Conservation (phyloP, 768 basidiomycete species). For the Lactarius trivialis region DNA sequence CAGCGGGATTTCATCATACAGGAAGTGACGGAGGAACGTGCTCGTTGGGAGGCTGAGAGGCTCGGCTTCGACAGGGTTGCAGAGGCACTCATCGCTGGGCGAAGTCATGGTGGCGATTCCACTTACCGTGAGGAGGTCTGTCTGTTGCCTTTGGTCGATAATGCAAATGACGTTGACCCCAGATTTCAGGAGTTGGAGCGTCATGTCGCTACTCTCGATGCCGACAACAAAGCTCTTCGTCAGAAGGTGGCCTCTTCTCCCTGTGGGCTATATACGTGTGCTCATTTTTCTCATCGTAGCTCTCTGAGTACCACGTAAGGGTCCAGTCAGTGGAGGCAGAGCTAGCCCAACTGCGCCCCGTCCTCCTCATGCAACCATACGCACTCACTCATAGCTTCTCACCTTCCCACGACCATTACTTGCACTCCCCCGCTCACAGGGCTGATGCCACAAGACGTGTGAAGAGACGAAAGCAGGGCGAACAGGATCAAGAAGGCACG, state of each 20-base stretch:
- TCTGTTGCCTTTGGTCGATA: constrained; percentile 9
- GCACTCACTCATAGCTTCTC: constrained; percentile 26
- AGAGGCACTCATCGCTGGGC: constrained; percentile 52
- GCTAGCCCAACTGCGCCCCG: constrained; percentile 55
- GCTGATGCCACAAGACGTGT: constrained; percentile 3
- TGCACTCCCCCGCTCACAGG: constrained; percentile 21
- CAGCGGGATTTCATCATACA: constrained; percentile 54
- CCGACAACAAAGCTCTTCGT: constrained; percentile 56
- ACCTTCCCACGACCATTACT: constrained; percentile 22
- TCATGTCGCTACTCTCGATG: constrained; percentile 42
- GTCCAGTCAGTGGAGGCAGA: constrained; percentile 55
- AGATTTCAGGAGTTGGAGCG: constrained; percentile 48
- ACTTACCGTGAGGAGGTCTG: constrained; percentile 41
- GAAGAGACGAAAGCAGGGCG: constrained; percentile 26
- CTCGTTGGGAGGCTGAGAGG: constrained; percentile 55
- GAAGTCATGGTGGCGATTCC: constrained; percentile 36
- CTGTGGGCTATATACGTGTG: neutral
- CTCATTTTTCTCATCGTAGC: constrained; percentile 32
- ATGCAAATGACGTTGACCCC: constrained; percentile 9
- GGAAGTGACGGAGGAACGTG: constrained; percentile 51
- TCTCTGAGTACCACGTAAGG: constrained; percentile 51
- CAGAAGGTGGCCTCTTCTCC: constrained; percentile 42
- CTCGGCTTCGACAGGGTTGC: constrained; percentile 60
- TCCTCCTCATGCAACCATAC: constrained; percentile 58
- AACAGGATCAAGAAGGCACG: constrained; percentile 25